Conservation (phyloP, 805 yeast genomes). For the Pichia pseudocactophila region DNA sequence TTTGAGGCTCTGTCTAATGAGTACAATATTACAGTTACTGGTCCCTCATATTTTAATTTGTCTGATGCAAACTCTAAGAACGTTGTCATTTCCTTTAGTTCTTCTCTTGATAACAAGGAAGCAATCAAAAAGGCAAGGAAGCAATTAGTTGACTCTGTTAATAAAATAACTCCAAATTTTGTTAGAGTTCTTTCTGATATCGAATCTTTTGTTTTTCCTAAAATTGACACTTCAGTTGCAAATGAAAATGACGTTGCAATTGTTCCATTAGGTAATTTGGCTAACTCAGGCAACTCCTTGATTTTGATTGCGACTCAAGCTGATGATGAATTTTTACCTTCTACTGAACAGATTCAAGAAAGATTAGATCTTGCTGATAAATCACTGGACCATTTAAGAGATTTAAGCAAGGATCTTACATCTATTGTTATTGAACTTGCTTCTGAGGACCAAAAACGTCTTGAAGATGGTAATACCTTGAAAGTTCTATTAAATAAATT, state of each 20-base stretch:
- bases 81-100: constrained; percentile 57
- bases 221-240: constrained; percentile 38
- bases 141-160: constrained; percentile 64
- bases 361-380: constrained; percentile 45
- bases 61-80: constrained; percentile 30
- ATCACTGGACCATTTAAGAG: constrained; percentile 50
- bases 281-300: constrained; percentile 37
- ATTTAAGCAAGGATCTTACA: constrained; percentile 44
- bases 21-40: constrained; percentile 34
- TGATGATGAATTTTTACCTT: constrained; percentile 67
- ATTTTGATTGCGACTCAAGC: constrained; percentile 45
- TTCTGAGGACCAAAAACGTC: constrained; percentile 45
- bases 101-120: constrained; percentile 35
- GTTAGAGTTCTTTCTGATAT: constrained; percentile 54
- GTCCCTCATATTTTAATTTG: constrained; percentile 40
- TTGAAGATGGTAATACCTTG: constrained; percentile 50
- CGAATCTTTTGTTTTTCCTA: constrained; percentile 47
- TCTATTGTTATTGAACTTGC: constrained; percentile 44
- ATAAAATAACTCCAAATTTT: constrained; percentile 59
- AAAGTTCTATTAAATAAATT: constrained; percentile 25
- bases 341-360: constrained; percentile 47
- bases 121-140: constrained; percentile 58
- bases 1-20: constrained; percentile 37
- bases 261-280: constrained; percentile 47
- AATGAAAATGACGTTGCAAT: constrained; percentile 41